A percentile compares a stretch with the other conserved stretches of the same genome.
Evolutionary conservation across 306 rosid species (phyloP).

Genomic region (Dryas drummondii): DNA sequence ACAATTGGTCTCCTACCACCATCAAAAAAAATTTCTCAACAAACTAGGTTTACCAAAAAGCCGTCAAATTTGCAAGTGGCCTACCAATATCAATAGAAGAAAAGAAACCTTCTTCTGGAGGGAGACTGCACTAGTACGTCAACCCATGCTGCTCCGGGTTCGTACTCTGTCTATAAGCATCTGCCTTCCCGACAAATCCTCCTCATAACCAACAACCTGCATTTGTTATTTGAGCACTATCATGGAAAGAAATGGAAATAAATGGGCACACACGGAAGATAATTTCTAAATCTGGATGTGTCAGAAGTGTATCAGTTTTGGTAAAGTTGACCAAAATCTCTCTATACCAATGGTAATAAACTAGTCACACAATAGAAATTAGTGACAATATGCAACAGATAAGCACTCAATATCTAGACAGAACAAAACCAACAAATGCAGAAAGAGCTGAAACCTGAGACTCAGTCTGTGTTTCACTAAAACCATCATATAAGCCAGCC

Average conservation of each 20-base stretch:
- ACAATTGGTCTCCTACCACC: constrained; percentile 1
- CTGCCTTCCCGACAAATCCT: constrained; percentile 90
- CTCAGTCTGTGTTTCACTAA: constrained; percentile 91
- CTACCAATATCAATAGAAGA: background rate
- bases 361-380: background rate
- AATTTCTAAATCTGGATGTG: background rate
- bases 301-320: background rate
- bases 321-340: background rate
- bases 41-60: background rate
- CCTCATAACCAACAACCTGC: constrained; percentile 88
- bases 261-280: constrained; percentile 20
- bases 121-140: constrained; percentile 18
- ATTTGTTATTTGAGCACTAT: constrained; percentile 21
- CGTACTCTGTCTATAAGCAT: constrained; percentile 85
- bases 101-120: background rate
- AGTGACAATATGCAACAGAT: constrained; percentile 4
- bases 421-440: background rate
- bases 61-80: background rate
- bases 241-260: constrained; percentile 27
- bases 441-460: constrained; percentile 69
- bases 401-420: background rate
- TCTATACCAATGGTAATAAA: background rate
- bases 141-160: constrained; percentile 63
- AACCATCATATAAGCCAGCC: constrained; percentile 55
- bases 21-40: background rate